phyloP scores from a whole-genome alignment of 805 yeast genomes.

The Millerozyma miso region DNA sequence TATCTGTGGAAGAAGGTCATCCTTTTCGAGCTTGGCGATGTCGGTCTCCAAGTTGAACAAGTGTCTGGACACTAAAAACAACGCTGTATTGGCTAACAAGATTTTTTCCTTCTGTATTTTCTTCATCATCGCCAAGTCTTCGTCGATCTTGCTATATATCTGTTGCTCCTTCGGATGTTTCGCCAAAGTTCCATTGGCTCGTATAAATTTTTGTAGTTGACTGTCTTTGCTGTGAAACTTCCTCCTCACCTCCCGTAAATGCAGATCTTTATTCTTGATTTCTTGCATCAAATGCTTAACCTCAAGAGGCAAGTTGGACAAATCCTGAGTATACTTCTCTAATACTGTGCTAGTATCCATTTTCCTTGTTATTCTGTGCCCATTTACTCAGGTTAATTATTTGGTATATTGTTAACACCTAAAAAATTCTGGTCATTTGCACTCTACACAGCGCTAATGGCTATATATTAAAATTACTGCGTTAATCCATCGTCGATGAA shows the following conservation, averaged over 20 bases:
- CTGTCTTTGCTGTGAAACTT: constrained; percentile 67
- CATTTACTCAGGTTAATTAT: neutral
- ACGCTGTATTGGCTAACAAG: constrained; percentile 75
- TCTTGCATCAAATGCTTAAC: constrained; percentile 77
- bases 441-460: neutral
- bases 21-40: constrained; percentile 68
- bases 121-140: constrained; percentile 58
- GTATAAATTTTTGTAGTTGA: constrained; percentile 78
- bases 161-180: constrained; percentile 79
- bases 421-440: neutral
- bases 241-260: constrained; percentile 60
- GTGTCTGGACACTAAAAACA: constrained; percentile 74
- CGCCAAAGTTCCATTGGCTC: constrained; percentile 74
- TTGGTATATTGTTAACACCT: no score
- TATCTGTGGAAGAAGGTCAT: constrained; percentile 68
- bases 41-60: constrained; percentile 69
- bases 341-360: constrained; percentile 87
- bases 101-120: constrained; percentile 74
- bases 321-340: constrained; percentile 49
- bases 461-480: neutral
- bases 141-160: constrained; percentile 59
- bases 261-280: constrained; percentile 63
- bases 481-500: neutral
- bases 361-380: neutral
- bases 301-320: constrained; percentile 86